phyloP scores from a whole-genome alignment of 1,284 basidiomycete genomes.

The Neonothopanus nambi region DNA sequence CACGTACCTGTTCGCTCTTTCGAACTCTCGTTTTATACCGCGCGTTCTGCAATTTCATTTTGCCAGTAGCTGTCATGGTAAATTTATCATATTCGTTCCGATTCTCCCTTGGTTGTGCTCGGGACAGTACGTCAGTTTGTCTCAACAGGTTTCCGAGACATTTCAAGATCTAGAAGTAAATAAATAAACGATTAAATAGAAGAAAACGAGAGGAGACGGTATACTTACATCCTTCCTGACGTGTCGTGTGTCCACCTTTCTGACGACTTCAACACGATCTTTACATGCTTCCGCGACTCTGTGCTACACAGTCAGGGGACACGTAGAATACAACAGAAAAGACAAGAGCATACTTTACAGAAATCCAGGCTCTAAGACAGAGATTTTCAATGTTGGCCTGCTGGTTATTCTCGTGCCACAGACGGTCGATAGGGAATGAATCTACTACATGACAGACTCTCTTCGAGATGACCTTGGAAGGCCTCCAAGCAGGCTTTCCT shows the following conservation, averaged over 20 bases:
- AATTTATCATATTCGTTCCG: conserved; percentile 24
- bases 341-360: conserved; percentile 29
- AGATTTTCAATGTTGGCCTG: conserved; percentile 19
- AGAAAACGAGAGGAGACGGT: not conserved
- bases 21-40: conserved; percentile 38
- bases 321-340: not conserved
- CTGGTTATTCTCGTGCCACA: conserved; percentile 29
- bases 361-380: conserved; percentile 38
- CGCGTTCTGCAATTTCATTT: conserved; percentile 29
- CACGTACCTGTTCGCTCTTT: conserved; percentile 30
- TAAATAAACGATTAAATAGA: not conserved
- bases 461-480: conserved; percentile 27
- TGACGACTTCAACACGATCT: not conserved
- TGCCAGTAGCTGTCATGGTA: conserved; percentile 19
- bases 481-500: conserved; percentile 23
- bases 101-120: conserved; percentile 25
- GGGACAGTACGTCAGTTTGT: conserved; percentile 30
- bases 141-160: conserved; percentile 25
- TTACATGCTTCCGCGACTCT: conserved; percentile 15
- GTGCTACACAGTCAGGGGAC: no score
- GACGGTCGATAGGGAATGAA: conserved; percentile 23
- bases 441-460: conserved; percentile 15
- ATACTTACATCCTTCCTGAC: conserved; percentile 21
- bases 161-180: conserved; percentile 25
- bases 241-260: conserved; percentile 24